Base-by-base conservation (phyloP, 192 early-diverging fungal species). In the Gaertneriomyces semiglobifer region DNA sequence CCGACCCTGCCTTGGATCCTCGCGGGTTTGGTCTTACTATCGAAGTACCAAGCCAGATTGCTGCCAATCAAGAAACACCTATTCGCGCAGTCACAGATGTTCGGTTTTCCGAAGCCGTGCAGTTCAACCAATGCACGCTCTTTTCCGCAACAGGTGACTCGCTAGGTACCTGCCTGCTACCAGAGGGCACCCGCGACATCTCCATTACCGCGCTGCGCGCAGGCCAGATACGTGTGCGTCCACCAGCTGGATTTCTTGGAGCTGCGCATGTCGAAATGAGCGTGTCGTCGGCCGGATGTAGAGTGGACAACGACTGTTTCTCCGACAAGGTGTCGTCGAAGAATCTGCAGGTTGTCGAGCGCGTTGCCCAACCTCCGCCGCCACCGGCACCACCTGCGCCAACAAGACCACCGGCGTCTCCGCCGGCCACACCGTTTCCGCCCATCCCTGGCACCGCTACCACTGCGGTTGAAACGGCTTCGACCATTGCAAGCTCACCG, bases 11-110 rank as follows among this genome's bases (percentile, higher is more conserved):
- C 7, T 12, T 45, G 7, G 65, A 66, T 20, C 65, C 65, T 6
- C 65, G 65, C 39, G 65, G 65, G 7, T 66, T 66, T 40, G 65
- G 65, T 8, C 40, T 66, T 41, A 66, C 45, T 16, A 39, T 66
- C 18, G 8, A 12, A 6, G 39, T 66, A 7, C 65, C 65, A 1
- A 33, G 4, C 40, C 19, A 39, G 14, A 25, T 66, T 9, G 54
- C 54, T n/a, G 65, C 65, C 41, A 55, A 55, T 14, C 7, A 6
- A 5, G 8, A 33, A 11, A 47, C 39, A 9, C 54, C 65, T 3
- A n/a, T 66, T 19, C 14, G 14, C 40, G 50, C 50, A 12, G 16
- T 43, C 5, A 66, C 65, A n/a, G 65, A 66, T 43, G 16, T 44
- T 10, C 53, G 65, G n/a, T 66, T 58, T 46, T 25, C 43, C 44